Evolutionary conservation across 2,329 filamentous ascomycete genomes (phyloP).

Genomic region (Stachybotrys echinatus): DNA sequence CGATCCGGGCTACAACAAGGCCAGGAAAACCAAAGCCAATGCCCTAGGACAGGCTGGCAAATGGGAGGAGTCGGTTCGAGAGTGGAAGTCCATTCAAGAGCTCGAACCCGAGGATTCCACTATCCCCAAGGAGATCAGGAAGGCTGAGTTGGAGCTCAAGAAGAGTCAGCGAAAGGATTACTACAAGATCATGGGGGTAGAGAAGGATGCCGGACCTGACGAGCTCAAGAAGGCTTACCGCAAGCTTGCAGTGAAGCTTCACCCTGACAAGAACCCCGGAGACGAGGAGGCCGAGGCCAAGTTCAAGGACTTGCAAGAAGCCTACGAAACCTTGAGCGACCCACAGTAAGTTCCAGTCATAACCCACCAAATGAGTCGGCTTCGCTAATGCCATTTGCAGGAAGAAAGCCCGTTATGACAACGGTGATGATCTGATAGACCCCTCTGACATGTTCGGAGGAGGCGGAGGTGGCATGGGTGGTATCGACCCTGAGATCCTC

Average conservation of each 20-base stretch:
- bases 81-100: conserved; percentile 83
- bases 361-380: background rate
- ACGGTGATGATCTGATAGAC: conserved; percentile 85
- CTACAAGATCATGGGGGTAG: conserved; percentile 90
- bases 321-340: conserved; percentile 93
- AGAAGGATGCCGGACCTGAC: conserved; percentile 77
- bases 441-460: conserved; percentile 79
- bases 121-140: conserved; percentile 78
- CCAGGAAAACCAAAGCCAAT: conserved; percentile 89
- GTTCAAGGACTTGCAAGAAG: conserved; percentile 98
- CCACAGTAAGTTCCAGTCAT: conserved; percentile 63
- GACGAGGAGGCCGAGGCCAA: conserved; percentile 78
- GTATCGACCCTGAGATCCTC: conserved; percentile 71
- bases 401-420: conserved; percentile 87
- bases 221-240: conserved; percentile 97
- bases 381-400: conserved; percentile 40
- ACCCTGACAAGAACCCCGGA: conserved; percentile 95
- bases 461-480: conserved; percentile 55
- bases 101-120: conserved; percentile 74
- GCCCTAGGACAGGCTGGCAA: conserved; percentile 77
- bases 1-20: conserved; percentile 83
- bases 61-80: conserved; percentile 87
- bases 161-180: conserved; percentile 97
- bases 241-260: conserved; percentile 87
- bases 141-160: conserved; percentile 92